A percentile compares a stretch with the other conserved stretches of the same genome.
phyloP scores from a whole-genome alignment of 1,284 basidiomycete species.

The Papiliotrema flavescens region DNA sequence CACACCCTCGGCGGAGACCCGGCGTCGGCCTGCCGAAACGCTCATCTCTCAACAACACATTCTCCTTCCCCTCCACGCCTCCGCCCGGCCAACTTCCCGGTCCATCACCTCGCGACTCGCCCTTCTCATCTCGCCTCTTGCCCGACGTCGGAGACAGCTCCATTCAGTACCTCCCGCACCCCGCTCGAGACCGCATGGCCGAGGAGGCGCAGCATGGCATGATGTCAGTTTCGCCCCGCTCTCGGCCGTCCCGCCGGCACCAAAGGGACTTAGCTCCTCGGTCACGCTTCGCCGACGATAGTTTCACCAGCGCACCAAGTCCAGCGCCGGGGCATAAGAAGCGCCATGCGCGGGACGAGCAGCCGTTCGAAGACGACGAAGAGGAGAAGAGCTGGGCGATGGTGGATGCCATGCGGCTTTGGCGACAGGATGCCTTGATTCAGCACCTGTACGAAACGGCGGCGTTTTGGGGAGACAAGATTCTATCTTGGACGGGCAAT shows the following conservation, averaged over 20 bases:
- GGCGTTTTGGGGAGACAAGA: conserved; percentile 97
- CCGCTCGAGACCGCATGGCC: neutral
- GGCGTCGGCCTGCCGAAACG: conserved; percentile 11
- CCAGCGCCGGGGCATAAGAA: neutral
- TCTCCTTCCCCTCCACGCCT: conserved; percentile 61
- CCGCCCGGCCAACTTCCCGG: conserved; percentile 47
- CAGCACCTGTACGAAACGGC: conserved; percentile 98
- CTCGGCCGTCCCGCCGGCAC: neutral
- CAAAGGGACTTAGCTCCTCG: neutral
- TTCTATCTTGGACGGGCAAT: conserved; percentile 88
- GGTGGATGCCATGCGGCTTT: conserved; percentile 90
- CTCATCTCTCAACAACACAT: conserved; percentile 61
- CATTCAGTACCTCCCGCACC: neutral
- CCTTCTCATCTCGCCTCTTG: conserved; percentile 54
- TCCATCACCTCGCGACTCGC: conserved; percentile 24
- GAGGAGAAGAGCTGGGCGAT: conserved; percentile 67
- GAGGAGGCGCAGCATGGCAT: neutral
- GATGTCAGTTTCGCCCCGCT: neutral
- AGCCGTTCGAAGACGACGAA: conserved; percentile 50
- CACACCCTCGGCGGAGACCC: conserved; percentile 7
- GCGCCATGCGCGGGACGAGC: conserved; percentile 34
- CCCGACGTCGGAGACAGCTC: conserved; percentile 1
- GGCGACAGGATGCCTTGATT: conserved; percentile 96
- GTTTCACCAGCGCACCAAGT: neutral
- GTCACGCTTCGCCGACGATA: neutral